phyloP scores from a whole-genome alignment of 805 yeast species.

The Lipomyces yamadae region DNA sequence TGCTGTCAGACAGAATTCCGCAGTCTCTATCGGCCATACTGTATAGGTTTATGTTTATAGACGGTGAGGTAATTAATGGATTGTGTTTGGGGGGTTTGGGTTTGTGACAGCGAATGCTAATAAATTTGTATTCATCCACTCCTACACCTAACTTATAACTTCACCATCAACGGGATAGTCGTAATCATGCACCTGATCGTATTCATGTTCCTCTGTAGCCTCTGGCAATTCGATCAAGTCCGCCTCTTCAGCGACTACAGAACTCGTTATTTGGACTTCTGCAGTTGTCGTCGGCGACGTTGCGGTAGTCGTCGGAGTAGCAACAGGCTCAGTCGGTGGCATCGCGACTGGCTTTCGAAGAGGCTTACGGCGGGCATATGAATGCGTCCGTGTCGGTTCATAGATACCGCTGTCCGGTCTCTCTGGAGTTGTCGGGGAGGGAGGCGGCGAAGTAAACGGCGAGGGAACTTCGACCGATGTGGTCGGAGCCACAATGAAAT shows the following conservation, averaged over 20 bases:
- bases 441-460: conserved; percentile 14
- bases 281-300: background rate
- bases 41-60: too few species aligned
- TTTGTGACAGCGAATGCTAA: too few species aligned
- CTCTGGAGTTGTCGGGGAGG: conserved; percentile 13
- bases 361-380: conserved; percentile 14
- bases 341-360: conserved; percentile 16
- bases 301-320: conserved; percentile 1
- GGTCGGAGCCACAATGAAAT: background rate
- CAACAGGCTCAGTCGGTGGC: background rate
- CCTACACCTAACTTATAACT: background rate
- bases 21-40: background rate
- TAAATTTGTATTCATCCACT: too few species aligned
- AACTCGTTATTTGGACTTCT: background rate
- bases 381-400: background rate
- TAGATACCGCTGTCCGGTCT: conserved; percentile 6
- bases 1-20: conserved; percentile 1
- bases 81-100: too few species aligned
- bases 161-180: background rate
- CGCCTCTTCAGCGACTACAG: background rate
- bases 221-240: conserved; percentile 1
- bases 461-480: conserved; percentile 1
- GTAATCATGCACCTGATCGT: background rate
- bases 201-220: background rate
- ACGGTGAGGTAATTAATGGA: too few species aligned